These are phyloP conservation scores for Pecoramyces ruminantium DNA, from an alignment of 192 early-diverging fungal species.

Conservation along the genomic window DNA sequence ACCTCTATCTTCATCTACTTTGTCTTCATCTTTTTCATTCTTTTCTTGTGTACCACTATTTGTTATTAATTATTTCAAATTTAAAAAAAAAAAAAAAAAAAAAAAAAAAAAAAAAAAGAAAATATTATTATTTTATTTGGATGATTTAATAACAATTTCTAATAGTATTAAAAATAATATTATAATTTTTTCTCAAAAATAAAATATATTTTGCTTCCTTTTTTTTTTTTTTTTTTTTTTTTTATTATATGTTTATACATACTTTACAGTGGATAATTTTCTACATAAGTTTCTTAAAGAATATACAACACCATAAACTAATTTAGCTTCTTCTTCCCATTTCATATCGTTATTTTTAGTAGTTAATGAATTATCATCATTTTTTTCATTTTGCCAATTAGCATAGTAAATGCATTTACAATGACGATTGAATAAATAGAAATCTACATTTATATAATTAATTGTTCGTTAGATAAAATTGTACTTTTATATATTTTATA, in stretches of 20 bases:
- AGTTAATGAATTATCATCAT: not conserved
- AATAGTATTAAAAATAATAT: no score
- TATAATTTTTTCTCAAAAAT: no score
- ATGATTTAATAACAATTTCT: no score
- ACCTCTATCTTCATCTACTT: not conserved
- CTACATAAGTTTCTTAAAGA: slow-evolving; percentile 74
- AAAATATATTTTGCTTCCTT: no score
- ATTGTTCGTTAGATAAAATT: no score
- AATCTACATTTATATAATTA: slow-evolving; percentile 2
- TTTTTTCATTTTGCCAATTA: slow-evolving; percentile 37
- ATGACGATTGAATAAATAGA: slow-evolving; percentile 88
- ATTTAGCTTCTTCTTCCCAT: slow-evolving; percentile 73
- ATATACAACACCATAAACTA: slow-evolving; percentile 90
- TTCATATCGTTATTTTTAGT: slow-evolving; percentile 21
- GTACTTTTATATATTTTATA: no score
- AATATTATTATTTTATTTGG: no score
- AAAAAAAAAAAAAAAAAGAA: no score
- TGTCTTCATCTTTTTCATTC: not conserved
- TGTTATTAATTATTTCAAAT: no score
- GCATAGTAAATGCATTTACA: slow-evolving; percentile 80
- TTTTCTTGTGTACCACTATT: not conserved
- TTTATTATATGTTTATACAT: not conserved
- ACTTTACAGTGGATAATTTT: slow-evolving; percentile 18
- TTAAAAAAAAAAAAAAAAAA: no score
- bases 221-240: no score